Evolutionary conservation across 2,329 filamentous ascomycete species (phyloP), one percentile per base, ranked within the genome.

Genomic region (Atkinsonella hypoxylon): DNA sequence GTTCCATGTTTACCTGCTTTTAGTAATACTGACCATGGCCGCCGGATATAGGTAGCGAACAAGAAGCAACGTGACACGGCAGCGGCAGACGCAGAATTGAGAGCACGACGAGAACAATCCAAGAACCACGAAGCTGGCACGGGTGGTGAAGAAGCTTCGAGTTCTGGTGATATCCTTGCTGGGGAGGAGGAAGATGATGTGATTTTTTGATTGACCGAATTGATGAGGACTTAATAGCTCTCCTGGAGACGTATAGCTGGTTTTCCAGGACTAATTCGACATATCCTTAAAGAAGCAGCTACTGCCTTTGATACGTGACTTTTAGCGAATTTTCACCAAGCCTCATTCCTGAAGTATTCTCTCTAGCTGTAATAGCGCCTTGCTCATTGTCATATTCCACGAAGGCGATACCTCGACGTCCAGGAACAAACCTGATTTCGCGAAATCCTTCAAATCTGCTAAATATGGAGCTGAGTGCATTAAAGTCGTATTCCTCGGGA

Each of bases 271-370:
- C 26, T 26, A 26, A 26, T 26, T 26, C 26, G 8, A 26, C 8
- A 1, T 8, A 26, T 26, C 26, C 26, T 26, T 26, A 26, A 8
- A 26, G 22, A 42, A 20, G 12, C 6, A 22, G 17, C n/a, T 76
- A 95, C 73, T 95, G 87, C 62, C 90, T 79, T 72, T 97, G 93
- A 76, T 95, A 98, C 13, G 93, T 96, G 56, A 98, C 90, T 72
- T 93, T 94, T 67, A 98, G 88, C 8, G 81, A 75, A 70, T 89
- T 87, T 57, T 79, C 78, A 44, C 82, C 81, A 58, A 98, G 72
- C 22, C 80, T 74, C 81, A 93, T 90, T 20, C 89, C 89, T 12
- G 87, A 85, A 32, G 89, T 95, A 56, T 85, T 89, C 74, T 97
- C 91, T 76, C 95, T 97, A 17, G 93, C 93, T 50, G 82, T 84